Base-by-base conservation (phyloP, 306 rosid species). In the Astragalus glycyphyllos region DNA sequence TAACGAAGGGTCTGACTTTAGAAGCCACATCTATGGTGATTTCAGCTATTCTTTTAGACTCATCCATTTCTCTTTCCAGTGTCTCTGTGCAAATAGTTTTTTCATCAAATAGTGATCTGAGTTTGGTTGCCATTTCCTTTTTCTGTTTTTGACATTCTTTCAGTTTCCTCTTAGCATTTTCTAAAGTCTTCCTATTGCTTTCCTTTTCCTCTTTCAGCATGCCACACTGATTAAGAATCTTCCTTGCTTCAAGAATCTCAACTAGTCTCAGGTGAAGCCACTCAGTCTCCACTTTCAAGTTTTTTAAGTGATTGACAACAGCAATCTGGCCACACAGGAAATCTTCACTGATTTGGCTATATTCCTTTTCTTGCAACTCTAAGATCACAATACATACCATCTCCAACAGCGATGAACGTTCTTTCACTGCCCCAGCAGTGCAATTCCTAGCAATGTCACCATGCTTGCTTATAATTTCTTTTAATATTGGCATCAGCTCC, bases 241-340 rank as follows among this genome's bases (percentile, higher is more conserved):
- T 11, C 29, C 31, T 73, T 31, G 66, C 79, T 31, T 73, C 61
- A 17, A 42, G 66, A 31, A 79, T 50, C 53, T 58, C 60, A 20
- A 7, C 11, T 31, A 79, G 49, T 26, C 67, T 73, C n/a, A 0
- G 0, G 14, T n/a, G 60, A 42, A 73, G 79, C 79, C 83, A 58
- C 12, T 37, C 71, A 42, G 50, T 47, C 6, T 71, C 66, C 32
- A 71, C 55, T 11, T 56, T 26, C 26, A 14, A 9, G 7, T 4
- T 14, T 29, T 38, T 37, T 0, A 72, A 12, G 0, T 56, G 68
- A 23, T 26, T 14, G 1, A 51, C 68, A 11, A 14, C 41, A 6
- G 0, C 34, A 26, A 78, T 72, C 69, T 26, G 64, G 4, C 3
- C 34, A 7, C 15, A 7, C 32, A 78, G 16, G 23, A 5, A 6